phyloP scores from a whole-genome alignment of 768 basidiomycete genomes.

The Coprinopsis marcescibilis region DNA sequence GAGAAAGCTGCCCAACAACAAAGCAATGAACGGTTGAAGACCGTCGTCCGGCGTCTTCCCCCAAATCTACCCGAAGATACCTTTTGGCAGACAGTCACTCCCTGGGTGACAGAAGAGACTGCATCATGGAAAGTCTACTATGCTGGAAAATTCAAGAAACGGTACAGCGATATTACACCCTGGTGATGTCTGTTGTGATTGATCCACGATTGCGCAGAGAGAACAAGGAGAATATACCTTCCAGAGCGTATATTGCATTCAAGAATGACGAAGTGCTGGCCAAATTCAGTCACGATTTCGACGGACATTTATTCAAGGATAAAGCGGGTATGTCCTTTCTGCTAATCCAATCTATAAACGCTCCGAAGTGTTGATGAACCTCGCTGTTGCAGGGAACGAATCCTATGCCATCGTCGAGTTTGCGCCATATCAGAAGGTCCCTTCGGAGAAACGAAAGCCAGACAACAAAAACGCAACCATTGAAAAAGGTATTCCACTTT shows the following conservation, averaged over 20 bases:
- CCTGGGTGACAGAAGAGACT: conserved; percentile 78
- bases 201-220: conserved; percentile 38
- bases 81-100: conserved; percentile 88
- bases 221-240: conserved; percentile 80
- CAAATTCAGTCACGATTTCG: conserved; percentile 75
- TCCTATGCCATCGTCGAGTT: conserved; percentile 89
- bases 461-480: conserved; percentile 86
- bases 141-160: conserved; percentile 64
- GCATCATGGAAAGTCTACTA: conserved; percentile 60
- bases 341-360: conserved; percentile 2
- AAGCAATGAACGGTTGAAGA: conserved; percentile 67
- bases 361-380: background rate
- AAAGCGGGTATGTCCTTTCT: conserved; percentile 71
- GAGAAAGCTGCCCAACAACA: conserved; percentile 24
- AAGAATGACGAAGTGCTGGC: conserved; percentile 67
- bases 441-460: conserved; percentile 64
- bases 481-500: conserved; percentile 61
- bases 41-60: conserved; percentile 81
- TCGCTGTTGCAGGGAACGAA: conserved; percentile 61
- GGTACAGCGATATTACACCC: conserved; percentile 37
- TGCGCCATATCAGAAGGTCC: conserved; percentile 86
- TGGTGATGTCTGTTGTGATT: background rate
- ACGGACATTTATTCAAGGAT: conserved; percentile 88
- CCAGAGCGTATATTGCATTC: conserved; percentile 92
- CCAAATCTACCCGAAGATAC: conserved; percentile 88